Conservation (phyloP, 768 basidiomycete species). For the Arthromyces matolae region DNA sequence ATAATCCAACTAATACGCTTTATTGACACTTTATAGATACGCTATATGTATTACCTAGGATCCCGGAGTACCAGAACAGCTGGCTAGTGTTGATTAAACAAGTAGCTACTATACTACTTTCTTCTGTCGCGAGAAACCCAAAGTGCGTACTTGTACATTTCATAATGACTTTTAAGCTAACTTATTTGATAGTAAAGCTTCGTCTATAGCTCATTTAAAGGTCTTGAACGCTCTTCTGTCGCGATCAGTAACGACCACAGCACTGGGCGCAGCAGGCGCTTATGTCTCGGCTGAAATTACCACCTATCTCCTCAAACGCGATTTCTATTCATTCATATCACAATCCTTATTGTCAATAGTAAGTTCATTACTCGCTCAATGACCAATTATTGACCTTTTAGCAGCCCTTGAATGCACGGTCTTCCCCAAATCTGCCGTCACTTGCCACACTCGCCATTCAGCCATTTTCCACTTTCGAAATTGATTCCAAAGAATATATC, state of each 20-base stretch:
- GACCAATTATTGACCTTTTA: slow-evolving; percentile 17
- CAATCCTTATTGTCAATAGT: slow-evolving; percentile 49
- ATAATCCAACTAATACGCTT: background rate
- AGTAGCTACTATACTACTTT: slow-evolving; percentile 45
- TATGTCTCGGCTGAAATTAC: slow-evolving; percentile 32
- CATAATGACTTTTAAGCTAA: background rate
- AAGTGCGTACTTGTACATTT: slow-evolving; percentile 36
- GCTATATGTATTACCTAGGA: slow-evolving; percentile 36
- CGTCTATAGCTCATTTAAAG: slow-evolving; percentile 45
- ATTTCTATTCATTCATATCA: slow-evolving; percentile 40
- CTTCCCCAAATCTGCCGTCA: slow-evolving; percentile 44
- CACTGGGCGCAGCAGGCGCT: slow-evolving; percentile 29
- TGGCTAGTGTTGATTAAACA: slow-evolving; percentile 64
- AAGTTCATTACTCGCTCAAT: slow-evolving; percentile 23
- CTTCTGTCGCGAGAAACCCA: slow-evolving; percentile 45
- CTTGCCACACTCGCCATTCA: slow-evolving; percentile 44
- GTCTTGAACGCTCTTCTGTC: slow-evolving; percentile 49
- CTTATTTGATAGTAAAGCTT: slow-evolving; percentile 39
- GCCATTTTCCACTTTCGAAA: slow-evolving; percentile 33
- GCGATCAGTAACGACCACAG: slow-evolving; percentile 15
- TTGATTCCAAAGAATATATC: slow-evolving; percentile 21
- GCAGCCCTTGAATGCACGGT: slow-evolving; percentile 58
- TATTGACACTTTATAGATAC: slow-evolving; percentile 26
- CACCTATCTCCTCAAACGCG: slow-evolving; percentile 43
- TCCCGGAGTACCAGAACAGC: slow-evolving; percentile 35